Evolutionary conservation across 1,284 basidiomycete genomes (phyloP).

Genomic region (Leccinum pachyderme): DNA sequence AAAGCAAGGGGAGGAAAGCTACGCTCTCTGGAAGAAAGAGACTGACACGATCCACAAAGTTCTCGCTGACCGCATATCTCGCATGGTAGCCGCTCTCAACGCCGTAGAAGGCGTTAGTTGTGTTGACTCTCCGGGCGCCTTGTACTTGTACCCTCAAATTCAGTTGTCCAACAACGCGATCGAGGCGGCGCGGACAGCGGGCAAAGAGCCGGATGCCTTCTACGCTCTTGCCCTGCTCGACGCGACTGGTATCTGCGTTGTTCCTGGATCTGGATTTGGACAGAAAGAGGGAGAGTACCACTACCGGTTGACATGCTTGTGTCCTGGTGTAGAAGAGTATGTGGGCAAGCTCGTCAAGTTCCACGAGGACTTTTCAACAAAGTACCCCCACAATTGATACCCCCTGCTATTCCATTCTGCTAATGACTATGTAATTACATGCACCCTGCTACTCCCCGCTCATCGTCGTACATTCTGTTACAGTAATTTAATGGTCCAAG

Average conservation of each 20-base stretch:
- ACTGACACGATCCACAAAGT: slow-evolving; percentile 76
- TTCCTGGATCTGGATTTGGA: slow-evolving; percentile 90
- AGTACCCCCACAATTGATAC: slow-evolving; percentile 46
- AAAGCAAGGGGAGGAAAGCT: slow-evolving; percentile 69
- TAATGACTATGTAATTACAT: neutral
- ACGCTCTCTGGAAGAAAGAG: slow-evolving; percentile 78
- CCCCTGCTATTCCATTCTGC: neutral
- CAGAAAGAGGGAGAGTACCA: slow-evolving; percentile 87
- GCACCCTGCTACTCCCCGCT: neutral
- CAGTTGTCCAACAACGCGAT: slow-evolving; percentile 69
- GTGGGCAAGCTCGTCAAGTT: slow-evolving; percentile 82
- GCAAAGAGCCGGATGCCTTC: slow-evolving; percentile 84
- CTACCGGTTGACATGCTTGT: slow-evolving; percentile 85
- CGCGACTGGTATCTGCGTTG: slow-evolving; percentile 89
- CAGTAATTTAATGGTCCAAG: slow-evolving; percentile 5
- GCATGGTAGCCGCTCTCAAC: slow-evolving; percentile 79
- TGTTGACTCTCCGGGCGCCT: slow-evolving; percentile 85
- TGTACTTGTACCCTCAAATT: slow-evolving; percentile 85
- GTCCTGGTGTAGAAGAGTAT: slow-evolving; percentile 89
- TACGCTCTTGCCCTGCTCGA: slow-evolving; percentile 85
- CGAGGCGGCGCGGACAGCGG: slow-evolving; percentile 66
- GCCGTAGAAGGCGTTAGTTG: slow-evolving; percentile 79
- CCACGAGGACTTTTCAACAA: slow-evolving; percentile 74
- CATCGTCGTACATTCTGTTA: neutral
- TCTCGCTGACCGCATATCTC: slow-evolving; percentile 66